Evolutionary conservation across 129 eudicot genomes (phyloP), one percentile per base, ranked within the genome.

Genomic region (Saussurea involucrata): DNA sequence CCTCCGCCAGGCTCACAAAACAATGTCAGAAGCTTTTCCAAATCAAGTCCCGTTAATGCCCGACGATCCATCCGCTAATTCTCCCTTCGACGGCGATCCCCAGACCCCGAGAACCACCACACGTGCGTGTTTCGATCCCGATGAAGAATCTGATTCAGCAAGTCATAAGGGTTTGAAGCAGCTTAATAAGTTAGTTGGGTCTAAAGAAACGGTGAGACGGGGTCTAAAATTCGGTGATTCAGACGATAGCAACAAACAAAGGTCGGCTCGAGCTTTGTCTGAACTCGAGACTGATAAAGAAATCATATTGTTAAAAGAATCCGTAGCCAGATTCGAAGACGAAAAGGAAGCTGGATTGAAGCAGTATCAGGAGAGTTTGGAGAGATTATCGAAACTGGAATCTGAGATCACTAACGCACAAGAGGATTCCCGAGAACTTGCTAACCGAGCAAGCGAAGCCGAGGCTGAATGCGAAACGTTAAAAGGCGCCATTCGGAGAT

Each of bases 11-110:
- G 98, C 97, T 67, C 98, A 94, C 81, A 86, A 80, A 28, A 87
- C 96, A 37, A 94, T 94, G 98, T 31, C 93, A 1, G 96, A 94
- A 80, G 97, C 88, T 21, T 93, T 90, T 72, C 96, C 98, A 5
- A 93, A 88, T 82, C 98, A 93, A 84, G 73, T 85, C 25, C 97
- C 95, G 5, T 63, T 79, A 55, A 71, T 79, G 75, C 63, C 82
- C 60, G 98, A 91, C 63, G 97, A 89, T 73, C 77, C 89, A 25
- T 72, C 96, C 36, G 72, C 83, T 24, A 80, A 60, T 83, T 79
- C 86, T 64, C 84, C 49, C 27, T 73, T 74, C 11, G 88, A 85
- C 40, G 29, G 79, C 68, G 98, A 87, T 58, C 84, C 89, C 60
- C 90, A 73, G 24, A 89, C 95, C 9, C 91, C 98, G 40, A 82